Evolutionary conservation across 2,329 filamentous ascomycete genomes (phyloP), one percentile per base, ranked within the genome.

Genomic region (Hymenoscyphus linearis): DNA sequence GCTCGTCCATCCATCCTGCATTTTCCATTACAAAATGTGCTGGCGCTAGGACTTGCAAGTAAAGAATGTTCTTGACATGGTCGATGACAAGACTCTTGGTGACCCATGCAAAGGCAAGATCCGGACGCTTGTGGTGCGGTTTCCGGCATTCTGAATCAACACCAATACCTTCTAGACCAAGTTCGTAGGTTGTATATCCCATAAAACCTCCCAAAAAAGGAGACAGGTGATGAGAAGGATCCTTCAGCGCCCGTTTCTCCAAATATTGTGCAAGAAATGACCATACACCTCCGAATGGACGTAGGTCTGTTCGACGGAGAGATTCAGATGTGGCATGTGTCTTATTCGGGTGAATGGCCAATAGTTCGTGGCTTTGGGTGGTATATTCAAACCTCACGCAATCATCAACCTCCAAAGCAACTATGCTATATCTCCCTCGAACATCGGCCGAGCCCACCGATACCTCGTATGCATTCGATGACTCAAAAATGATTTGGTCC

Each of bases 131-230:
- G 22, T 65, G 64, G 37, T 64, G 57, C 3, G 25, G 26, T 18
- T 25, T 55, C 40, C 61, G 62, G 52, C 60, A 60, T 65, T 68
- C 65, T 31, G 75, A 67, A 4, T 70, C 61, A 16, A 84, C 75
- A 59, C 74, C 69, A 57, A 82, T 82, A 4, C 76, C 80, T 67
- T 81, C 78, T 2, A 89, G 74, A 0, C 86, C 85, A 64, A 86
- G 78, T 73, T 90, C 87, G 62, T 90, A 90, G 0, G 85, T 87
- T 18, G 86, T 81, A 66, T 84, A 89, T 0, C 87, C 87, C 66
- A 90, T 79, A 50, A 90, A 80, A 0, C 87, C 87, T 61, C 86
- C 87, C 85, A 85, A 89, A 68, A 90, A 90, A 0, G 86, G 82
- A n/a, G 77, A 69, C 1, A 74, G 64, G 3, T 57, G 44, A 63